Evolutionary conservation across 192 early-diverging fungal genomes (phyloP).

Genomic region (Powellomyces hirtus): DNA sequence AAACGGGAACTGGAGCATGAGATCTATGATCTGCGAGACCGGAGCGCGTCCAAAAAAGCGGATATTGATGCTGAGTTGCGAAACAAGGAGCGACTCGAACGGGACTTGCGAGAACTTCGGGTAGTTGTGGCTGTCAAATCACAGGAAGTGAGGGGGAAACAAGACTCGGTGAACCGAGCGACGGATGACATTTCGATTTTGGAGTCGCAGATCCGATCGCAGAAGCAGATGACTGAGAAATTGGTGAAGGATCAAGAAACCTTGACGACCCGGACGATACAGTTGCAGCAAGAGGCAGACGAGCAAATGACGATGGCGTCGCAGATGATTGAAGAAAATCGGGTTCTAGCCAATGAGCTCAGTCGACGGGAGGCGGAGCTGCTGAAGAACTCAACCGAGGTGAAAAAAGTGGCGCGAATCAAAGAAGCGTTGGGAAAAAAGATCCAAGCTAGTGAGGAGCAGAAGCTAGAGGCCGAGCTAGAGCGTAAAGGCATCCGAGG

Average conservation of each 20-base stretch:
- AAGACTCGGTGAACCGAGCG: constrained; percentile 58
- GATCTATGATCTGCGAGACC: constrained; percentile 56
- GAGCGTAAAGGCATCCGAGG: constrained; percentile 44
- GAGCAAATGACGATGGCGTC: constrained; percentile 52
- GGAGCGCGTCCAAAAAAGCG: constrained; percentile 51
- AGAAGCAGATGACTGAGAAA: constrained; percentile 57
- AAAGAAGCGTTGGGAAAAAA: constrained; percentile 55
- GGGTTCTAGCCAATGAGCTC: constrained; percentile 38
- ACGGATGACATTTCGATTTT: constrained; percentile 56
- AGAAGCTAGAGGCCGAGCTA: constrained; percentile 50
- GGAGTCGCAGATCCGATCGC: constrained; percentile 51
- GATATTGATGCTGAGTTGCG: constrained; percentile 59
- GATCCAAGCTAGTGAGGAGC: constrained; percentile 53
- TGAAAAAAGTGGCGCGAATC: constrained; percentile 47
- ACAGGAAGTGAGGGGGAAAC: constrained; percentile 57
- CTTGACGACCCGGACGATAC: constrained; percentile 42
- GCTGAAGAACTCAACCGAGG: constrained; percentile 42
- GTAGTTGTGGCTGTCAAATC: constrained; percentile 57
- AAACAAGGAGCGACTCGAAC: constrained; percentile 59
- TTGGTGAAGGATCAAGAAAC: constrained; percentile 52
- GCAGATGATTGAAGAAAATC: constrained; percentile 51
- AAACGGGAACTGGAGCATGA: constrained; percentile 54
- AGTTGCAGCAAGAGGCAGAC: constrained; percentile 57
- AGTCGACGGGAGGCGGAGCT: constrained; percentile 45
- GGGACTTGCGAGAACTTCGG: constrained; percentile 55